Conservation (phyloP, 768 basidiomycete genomes). For the Termitomyces sp. region DNA sequence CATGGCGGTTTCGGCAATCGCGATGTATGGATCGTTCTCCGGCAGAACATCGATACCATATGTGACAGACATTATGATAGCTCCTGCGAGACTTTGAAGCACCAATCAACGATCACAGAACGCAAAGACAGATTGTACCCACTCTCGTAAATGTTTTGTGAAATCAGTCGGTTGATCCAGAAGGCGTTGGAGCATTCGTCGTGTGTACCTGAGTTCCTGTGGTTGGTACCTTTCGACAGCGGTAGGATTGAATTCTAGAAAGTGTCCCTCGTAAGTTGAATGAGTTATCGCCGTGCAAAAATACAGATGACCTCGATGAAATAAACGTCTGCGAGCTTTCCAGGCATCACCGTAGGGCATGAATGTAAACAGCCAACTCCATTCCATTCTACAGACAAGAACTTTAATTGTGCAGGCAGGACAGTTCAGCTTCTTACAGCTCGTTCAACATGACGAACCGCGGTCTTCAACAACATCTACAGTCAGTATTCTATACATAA, state of each 20-base stretch:
- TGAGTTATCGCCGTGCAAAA: background rate
- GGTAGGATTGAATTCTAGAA: constrained; percentile 24
- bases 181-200: constrained; percentile 22
- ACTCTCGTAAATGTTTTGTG: constrained; percentile 22
- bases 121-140: background rate
- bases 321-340: background rate
- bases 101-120: background rate
- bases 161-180: constrained; percentile 27
- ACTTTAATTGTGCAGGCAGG: background rate
- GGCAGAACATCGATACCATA: constrained; percentile 28
- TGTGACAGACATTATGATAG: constrained; percentile 24
- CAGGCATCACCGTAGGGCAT: constrained; percentile 14
- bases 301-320: background rate
- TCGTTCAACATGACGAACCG: constrained; percentile 18
- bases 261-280: constrained; percentile 12
- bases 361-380: constrained; percentile 13
- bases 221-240: constrained; percentile 20
- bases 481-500: background rate
- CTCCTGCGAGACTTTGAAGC: constrained; percentile 12
- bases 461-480: constrained; percentile 20
- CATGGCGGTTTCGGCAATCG: constrained; percentile 24
- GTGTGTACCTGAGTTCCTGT: constrained; percentile 20
- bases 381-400: constrained; percentile 10
- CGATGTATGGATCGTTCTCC: constrained; percentile 30
- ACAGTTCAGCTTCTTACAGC: background rate